phyloP scores from a whole-genome alignment of 2,329 filamentous ascomycete genomes.

The Paecilomyces fulvus region DNA sequence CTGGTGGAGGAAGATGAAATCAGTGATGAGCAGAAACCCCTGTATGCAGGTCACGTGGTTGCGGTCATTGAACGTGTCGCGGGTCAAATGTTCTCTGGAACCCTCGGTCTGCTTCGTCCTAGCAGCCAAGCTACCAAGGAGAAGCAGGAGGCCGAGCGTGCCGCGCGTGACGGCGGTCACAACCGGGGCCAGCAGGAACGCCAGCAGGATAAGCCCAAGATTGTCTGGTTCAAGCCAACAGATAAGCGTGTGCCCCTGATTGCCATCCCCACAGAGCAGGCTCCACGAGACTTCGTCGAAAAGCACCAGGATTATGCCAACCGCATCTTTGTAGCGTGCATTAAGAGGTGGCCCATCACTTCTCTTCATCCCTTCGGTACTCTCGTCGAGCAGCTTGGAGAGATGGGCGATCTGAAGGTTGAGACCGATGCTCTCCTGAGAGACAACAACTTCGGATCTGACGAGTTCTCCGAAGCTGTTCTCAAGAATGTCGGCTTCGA shows the following conservation, averaged over 20 bases:
- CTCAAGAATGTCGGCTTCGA: constrained; percentile 85
- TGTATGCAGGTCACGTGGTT: constrained; percentile 95
- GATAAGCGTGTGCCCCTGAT: constrained; percentile 98
- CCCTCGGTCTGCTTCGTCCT: constrained; percentile 83
- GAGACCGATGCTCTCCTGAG: constrained; percentile 94
- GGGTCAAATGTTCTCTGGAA: constrained; percentile 98
- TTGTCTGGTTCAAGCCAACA: constrained; percentile 99
- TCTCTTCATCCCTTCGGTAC: constrained; percentile 99
- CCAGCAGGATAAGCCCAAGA: constrained; percentile 95
- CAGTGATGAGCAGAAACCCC: constrained; percentile 93
- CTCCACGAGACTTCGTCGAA: constrained; percentile 94
- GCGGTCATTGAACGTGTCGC: constrained; percentile 95
- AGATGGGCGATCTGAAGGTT: constrained; percentile 95
- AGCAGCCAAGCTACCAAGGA: constrained; percentile 99
- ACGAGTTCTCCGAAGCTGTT: constrained; percentile 96
- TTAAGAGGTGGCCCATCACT: constrained; percentile 98
- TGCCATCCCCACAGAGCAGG: constrained; percentile 96
- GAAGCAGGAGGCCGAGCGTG: constrained; percentile 95
- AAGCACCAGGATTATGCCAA: constrained; percentile 97
- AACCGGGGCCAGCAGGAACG: constrained; percentile 70
- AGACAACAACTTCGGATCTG: constrained; percentile 97
- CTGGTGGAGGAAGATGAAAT: constrained; percentile 98
- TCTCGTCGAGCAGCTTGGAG: constrained; percentile 89
- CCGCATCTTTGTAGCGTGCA: constrained; percentile 96
- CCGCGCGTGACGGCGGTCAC: constrained; percentile 72